Conservation (phyloP, 208 protist genomes). For the Acanthamoeba castellanii region DNA sequence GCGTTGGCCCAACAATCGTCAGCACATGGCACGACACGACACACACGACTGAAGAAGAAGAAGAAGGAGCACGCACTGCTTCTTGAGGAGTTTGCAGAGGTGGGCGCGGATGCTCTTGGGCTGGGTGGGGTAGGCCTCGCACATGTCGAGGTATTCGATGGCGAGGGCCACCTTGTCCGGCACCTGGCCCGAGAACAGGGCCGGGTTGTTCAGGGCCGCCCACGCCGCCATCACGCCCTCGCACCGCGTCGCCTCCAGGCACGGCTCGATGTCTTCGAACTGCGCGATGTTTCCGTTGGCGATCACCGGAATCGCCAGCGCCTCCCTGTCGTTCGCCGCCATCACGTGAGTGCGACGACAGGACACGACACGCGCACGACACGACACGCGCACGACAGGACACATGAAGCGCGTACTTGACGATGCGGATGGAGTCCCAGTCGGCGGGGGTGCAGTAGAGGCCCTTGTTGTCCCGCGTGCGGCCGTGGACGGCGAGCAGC, state of each 20-base stretch:
- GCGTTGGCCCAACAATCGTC: not conserved
- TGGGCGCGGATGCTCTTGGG: slow-evolving; percentile 53
- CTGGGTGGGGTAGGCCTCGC: slow-evolving; percentile 46
- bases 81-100: slow-evolving; percentile 63
- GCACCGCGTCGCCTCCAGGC: slow-evolving; percentile 78
- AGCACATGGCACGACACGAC: not conserved
- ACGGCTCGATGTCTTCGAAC: slow-evolving; percentile 78
- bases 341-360: not conserved
- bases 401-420: slow-evolving; percentile 66
- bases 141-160: slow-evolving; percentile 82
- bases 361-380: not conserved
- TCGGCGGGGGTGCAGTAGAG: slow-evolving; percentile 78
- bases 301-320: slow-evolving; percentile 83
- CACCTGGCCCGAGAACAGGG: slow-evolving; percentile 78
- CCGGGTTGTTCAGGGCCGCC: slow-evolving; percentile 80
- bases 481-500: slow-evolving; percentile 84
- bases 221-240: slow-evolving; percentile 62
- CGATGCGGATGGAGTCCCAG: slow-evolving; percentile 80
- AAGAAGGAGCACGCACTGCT: slow-evolving; percentile 21
- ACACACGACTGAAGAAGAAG: no score
- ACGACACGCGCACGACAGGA: not conserved
- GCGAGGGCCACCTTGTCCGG: slow-evolving; percentile 69
- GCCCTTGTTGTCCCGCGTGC: slow-evolving; percentile 84
- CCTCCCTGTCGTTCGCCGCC: slow-evolving; percentile 57
- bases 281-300: slow-evolving; percentile 85